Percentiles rank a stretch among this genome's conserved stretches.
phyloP scores from a whole-genome alignment of 805 yeast genomes.

The Henningerozyma blattae region DNA sequence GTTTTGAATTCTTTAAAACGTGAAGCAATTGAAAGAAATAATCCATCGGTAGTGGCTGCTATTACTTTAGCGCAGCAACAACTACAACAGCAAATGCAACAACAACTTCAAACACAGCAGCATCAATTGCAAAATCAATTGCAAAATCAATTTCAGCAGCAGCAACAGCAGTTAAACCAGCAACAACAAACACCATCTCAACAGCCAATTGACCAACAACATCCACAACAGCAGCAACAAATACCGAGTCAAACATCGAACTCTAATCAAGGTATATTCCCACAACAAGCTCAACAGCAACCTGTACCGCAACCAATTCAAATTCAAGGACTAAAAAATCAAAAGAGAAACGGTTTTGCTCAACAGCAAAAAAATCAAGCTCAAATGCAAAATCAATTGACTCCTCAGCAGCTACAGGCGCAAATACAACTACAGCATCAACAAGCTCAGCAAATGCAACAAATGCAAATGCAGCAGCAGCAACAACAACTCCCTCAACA shows the following conservation, averaged over 20 bases:
- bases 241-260: too few species aligned
- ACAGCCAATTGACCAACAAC: constrained; percentile 7
- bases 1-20: constrained; percentile 21
- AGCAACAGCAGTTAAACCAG: constrained; percentile 3
- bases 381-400: too few species aligned
- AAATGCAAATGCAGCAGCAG: too few species aligned
- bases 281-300: constrained; percentile 1
- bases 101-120: constrained; percentile 8
- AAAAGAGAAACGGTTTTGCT: too few species aligned
- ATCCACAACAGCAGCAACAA: constrained; percentile 3
- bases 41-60: constrained; percentile 20
- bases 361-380: too few species aligned
- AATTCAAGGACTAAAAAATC: too few species aligned
- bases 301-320: constrained; percentile 5
- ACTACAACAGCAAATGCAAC: constrained; percentile 17
- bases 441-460: too few species aligned
- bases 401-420: too few species aligned
- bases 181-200: constrained; percentile 4
- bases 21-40: constrained; percentile 22
- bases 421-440: too few species aligned
- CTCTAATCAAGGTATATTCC: constrained; percentile 2
- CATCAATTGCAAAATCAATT: constrained; percentile 3
- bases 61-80: constrained; percentile 22
- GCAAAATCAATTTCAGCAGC: constrained; percentile 3
- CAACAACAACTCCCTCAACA: too few species aligned